These are phyloP conservation scores for Quercus robur DNA, from an alignment of 306 rosid genomes.

Conservation along the genomic window DNA sequence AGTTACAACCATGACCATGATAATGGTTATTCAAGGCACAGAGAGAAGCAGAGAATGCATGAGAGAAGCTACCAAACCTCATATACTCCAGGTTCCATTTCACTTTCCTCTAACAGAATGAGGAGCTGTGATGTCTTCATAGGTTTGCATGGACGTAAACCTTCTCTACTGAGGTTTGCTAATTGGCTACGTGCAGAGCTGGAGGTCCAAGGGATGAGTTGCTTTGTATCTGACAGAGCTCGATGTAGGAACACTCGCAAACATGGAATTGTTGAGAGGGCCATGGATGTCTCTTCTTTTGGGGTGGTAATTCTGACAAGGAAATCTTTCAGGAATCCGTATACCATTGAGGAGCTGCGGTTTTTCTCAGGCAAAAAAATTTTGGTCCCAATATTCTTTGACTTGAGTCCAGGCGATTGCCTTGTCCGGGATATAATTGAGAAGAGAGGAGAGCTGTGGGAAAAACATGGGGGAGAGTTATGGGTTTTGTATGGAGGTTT, in stretches of 20 bases:
- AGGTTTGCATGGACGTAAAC: slow-evolving; percentile 70
- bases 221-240: slow-evolving; percentile 76
- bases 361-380: slow-evolving; percentile 75
- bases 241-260: slow-evolving; percentile 64
- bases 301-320: slow-evolving; percentile 70
- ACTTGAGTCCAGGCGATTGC: slow-evolving; percentile 73
- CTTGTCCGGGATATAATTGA: slow-evolving; percentile 84
- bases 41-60: slow-evolving; percentile 44
- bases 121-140: slow-evolving; percentile 77
- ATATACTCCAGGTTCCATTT: slow-evolving; percentile 43
- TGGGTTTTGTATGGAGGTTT: slow-evolving; percentile 78
- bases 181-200: slow-evolving; percentile 83
- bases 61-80: slow-evolving; percentile 37
- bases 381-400: slow-evolving; percentile 80
- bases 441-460: slow-evolving; percentile 93
- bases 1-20: slow-evolving; percentile 35
- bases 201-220: slow-evolving; percentile 82
- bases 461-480: slow-evolving; percentile 74
- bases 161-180: slow-evolving; percentile 56
- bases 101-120: slow-evolving; percentile 61
- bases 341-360: slow-evolving; percentile 73
- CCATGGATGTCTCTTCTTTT: slow-evolving; percentile 83
- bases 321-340: slow-evolving; percentile 83
- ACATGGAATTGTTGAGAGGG: slow-evolving; percentile 61
- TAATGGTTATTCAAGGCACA: slow-evolving; percentile 32